These are phyloP conservation scores for Carex scoparia DNA, from an alignment of 176 grass and related monocot genomes.

Conservation along the genomic window DNA sequence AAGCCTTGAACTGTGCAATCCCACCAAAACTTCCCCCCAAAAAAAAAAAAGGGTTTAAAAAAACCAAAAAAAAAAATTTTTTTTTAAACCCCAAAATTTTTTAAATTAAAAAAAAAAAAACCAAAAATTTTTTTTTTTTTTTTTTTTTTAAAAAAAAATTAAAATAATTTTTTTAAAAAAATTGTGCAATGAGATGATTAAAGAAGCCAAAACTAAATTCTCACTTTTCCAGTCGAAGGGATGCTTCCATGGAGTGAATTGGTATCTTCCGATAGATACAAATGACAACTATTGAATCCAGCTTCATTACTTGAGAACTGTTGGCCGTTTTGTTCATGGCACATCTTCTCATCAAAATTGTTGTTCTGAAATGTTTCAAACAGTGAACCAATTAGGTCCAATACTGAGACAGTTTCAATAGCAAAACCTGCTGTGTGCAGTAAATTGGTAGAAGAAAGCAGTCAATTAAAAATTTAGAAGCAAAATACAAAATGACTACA, in stretches of 20 bases:
- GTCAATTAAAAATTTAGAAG: background rate
- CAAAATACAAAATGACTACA: background rate
- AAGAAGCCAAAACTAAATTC: background rate
- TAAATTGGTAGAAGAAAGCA: background rate
- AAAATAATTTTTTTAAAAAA: no score
- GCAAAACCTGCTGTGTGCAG: background rate
- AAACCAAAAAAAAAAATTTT: no score
- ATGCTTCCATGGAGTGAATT: constrained; percentile 28
- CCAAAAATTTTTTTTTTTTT: no score
- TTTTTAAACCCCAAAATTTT: no score
- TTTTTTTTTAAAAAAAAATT: no score
- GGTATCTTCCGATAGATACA: constrained; percentile 66
- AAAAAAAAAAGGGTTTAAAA: no score
- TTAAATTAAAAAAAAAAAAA: no score
- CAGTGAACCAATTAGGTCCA: background rate
- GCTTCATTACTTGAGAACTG: background rate
- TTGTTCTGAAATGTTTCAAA: constrained; percentile 16
- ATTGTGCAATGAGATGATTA: background rate
- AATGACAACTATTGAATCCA: constrained; percentile 28
- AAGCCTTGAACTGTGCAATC: background rate
- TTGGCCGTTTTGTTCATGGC: background rate
- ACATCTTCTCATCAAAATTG: constrained; percentile 14
- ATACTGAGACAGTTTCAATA: background rate
- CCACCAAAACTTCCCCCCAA: no score
- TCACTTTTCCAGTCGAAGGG: constrained; percentile 43